phyloP scores from a whole-genome alignment of 2,329 filamentous ascomycete species.

The Fusarium zealandicum region DNA sequence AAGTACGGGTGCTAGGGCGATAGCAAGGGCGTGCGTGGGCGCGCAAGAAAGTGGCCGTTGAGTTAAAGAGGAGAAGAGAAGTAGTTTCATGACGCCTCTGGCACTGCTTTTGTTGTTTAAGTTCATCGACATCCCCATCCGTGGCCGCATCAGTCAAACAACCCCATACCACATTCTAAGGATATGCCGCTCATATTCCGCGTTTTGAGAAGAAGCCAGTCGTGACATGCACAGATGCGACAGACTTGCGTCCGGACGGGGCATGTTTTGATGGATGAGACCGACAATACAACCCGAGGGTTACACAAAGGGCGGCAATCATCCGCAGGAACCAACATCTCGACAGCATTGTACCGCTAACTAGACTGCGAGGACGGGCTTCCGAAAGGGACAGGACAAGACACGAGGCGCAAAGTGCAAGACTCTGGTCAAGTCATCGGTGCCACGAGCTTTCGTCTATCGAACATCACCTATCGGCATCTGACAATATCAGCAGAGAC shows the following conservation, averaged over 20 bases:
- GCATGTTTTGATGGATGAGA: not conserved
- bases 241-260: not conserved
- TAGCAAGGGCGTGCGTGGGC: slow-evolving; percentile 22
- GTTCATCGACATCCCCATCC: slow-evolving; percentile 32
- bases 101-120: slow-evolving; percentile 29
- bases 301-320: not conserved
- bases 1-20: slow-evolving; percentile 27
- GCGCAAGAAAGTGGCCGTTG: slow-evolving; percentile 18
- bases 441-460: not conserved
- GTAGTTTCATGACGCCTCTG: slow-evolving; percentile 7
- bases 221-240: slow-evolving; percentile 2
- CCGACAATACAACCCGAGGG: not conserved
- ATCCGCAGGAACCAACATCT: slow-evolving; percentile 2
- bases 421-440: not conserved
- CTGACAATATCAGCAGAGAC: not conserved
- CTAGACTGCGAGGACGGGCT: not conserved
- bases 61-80: slow-evolving; percentile 3
- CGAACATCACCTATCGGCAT: not conserved
- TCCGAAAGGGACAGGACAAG: not conserved
- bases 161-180: slow-evolving; percentile 8
- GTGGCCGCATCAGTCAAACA: not conserved
- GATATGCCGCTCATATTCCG: slow-evolving; percentile 9
- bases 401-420: not conserved
- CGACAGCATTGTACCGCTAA: not conserved
- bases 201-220: not conserved